Conservation (phyloP, 2,329 filamentous ascomycete species). For the Trichocomaceae sp. region DNA sequence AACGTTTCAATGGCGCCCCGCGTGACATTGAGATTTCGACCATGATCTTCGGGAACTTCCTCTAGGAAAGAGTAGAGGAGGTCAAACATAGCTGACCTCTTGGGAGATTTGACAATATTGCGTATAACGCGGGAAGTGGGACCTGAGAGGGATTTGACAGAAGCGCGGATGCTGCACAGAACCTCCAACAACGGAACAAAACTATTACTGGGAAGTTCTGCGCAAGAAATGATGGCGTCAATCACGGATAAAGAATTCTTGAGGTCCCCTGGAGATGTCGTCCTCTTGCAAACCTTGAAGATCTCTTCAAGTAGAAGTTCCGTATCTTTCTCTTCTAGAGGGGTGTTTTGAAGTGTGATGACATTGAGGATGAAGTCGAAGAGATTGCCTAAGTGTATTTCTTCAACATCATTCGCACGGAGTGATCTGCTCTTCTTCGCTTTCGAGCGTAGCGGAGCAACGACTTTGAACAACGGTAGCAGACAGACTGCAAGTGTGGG, state of each 20-base stretch:
- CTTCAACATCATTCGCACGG: constrained; percentile 31
- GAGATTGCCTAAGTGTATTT: constrained; percentile 27
- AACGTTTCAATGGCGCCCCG: constrained; percentile 38
- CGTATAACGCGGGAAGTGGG: constrained; percentile 38
- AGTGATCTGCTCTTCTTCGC: constrained; percentile 30
- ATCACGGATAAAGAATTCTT: constrained; percentile 38
- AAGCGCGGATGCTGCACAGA: constrained; percentile 40
- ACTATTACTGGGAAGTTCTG: constrained; percentile 33
- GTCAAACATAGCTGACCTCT: constrained; percentile 34
- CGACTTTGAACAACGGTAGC: constrained; percentile 32
- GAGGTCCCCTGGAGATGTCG: constrained; percentile 36
- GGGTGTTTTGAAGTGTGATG: constrained; percentile 37
- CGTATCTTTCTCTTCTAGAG: constrained; percentile 30
- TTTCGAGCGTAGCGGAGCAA: constrained; percentile 31
- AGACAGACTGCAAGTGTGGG: constrained; percentile 36
- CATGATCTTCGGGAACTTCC: constrained; percentile 27
- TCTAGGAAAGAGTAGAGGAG: constrained; percentile 31
- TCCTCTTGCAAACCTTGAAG: constrained; percentile 36
- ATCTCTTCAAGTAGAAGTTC: constrained; percentile 32
- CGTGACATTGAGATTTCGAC: constrained; percentile 34
- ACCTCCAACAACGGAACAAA: constrained; percentile 35
- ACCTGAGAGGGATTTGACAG: constrained; percentile 37
- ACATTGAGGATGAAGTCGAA: constrained; percentile 39
- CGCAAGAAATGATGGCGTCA: constrained; percentile 37
- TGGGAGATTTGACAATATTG: constrained; percentile 35